Evolutionary conservation across 2,329 filamentous ascomycete species (phyloP).

Genomic region (Gaeumannomyces sp.): DNA sequence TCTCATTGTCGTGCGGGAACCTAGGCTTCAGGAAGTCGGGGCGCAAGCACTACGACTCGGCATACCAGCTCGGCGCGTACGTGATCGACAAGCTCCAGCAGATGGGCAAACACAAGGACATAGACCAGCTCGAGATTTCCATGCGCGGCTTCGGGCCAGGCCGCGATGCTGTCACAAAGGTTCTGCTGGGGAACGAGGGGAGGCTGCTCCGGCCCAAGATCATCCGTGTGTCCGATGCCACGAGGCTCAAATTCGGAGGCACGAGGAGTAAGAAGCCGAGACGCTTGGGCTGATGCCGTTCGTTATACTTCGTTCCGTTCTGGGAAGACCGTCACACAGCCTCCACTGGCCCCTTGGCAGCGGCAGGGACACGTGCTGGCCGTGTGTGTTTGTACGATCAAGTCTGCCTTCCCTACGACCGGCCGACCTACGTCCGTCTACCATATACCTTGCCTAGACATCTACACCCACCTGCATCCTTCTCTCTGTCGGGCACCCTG

Average conservation of each 20-base stretch:
- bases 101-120: conserved; percentile 68
- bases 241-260: conserved; percentile 92
- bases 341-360: not conserved
- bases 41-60: conserved; percentile 80
- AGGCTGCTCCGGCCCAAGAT: conserved; percentile 68
- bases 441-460: not conserved
- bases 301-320: not conserved
- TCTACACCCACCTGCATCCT: not conserved
- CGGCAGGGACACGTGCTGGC: too few species aligned
- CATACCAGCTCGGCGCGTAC: conserved; percentile 81
- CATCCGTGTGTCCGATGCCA: conserved; percentile 74
- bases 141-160: conserved; percentile 81
- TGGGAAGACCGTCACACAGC: not conserved
- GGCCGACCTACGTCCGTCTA: not conserved
- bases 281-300: conserved; percentile 56
- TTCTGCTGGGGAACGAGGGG: conserved; percentile 80
- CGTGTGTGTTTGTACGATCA: not conserved
- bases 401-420: not conserved
- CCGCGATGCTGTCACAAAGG: conserved; percentile 84
- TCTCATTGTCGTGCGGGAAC: conserved; percentile 78
- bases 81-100: conserved; percentile 81
- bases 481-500: not conserved
- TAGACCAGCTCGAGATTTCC: conserved; percentile 71
- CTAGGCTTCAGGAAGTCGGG: conserved; percentile 84
- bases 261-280: conserved; percentile 79